These are phyloP conservation scores for Tulasnella calospora DNA, from an alignment of 768 basidiomycete species.

Conservation along the genomic window DNA sequence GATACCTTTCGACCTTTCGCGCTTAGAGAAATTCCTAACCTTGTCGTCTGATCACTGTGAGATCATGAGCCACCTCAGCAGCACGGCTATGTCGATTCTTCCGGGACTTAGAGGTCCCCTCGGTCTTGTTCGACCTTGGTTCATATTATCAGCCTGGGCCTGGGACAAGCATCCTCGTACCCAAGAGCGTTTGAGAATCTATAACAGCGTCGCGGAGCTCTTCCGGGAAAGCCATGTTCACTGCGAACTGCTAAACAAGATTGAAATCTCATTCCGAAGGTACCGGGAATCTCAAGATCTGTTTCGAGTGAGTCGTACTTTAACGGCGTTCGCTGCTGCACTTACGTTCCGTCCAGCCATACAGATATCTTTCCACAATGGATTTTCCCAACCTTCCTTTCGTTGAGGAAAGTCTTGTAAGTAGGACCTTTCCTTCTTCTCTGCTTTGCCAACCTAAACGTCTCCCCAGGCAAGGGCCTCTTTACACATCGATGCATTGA, in stretches of 20 bases:
- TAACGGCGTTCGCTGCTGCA: background rate
- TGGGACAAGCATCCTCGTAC: background rate
- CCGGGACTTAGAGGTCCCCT: background rate
- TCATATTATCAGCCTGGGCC: background rate
- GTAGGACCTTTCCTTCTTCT: background rate
- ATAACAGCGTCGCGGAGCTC: background rate
- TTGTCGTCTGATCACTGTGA: background rate
- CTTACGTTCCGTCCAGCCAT: background rate
- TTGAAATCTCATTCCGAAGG: background rate
- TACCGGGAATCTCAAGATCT: background rate
- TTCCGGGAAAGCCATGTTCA: background rate
- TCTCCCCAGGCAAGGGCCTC: too few species aligned
- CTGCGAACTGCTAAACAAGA: background rate
- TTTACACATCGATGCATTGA: too few species aligned
- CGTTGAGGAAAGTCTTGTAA: background rate
- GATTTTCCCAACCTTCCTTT: background rate
- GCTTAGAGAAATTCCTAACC: background rate
- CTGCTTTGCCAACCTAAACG: too few species aligned
- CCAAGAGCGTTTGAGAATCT: background rate
- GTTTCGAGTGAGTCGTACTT: background rate
- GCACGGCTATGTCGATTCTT: background rate
- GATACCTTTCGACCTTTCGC: background rate
- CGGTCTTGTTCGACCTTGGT: background rate
- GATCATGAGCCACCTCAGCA: background rate
- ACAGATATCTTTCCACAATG: background rate